Conservation (phyloP, 73 alveolate genomes). For the Diophrys appendiculata region DNA sequence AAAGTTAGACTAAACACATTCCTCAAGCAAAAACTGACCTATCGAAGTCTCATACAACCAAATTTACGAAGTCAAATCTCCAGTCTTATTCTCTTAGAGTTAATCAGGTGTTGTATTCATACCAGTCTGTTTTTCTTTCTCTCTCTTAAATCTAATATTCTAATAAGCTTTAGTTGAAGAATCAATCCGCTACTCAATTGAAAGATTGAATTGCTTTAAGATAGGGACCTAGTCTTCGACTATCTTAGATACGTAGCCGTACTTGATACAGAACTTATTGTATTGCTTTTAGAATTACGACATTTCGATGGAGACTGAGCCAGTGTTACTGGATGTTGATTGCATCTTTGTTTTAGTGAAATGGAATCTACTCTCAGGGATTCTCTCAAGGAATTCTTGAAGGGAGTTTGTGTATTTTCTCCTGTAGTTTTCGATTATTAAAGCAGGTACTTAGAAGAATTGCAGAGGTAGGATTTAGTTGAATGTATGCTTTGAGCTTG, state of each 20-base stretch:
- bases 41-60: neutral
- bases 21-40: neutral
- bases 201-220: neutral
- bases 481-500: neutral
- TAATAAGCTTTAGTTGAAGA: conserved; percentile 10
- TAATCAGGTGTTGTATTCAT: neutral
- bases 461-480: neutral
- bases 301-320: neutral
- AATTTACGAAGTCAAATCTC: neutral
- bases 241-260: neutral
- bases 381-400: neutral
- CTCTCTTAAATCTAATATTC: conserved; percentile 11
- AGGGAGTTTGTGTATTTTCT: conserved; percentile 9
- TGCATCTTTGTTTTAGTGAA: neutral
- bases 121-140: conserved; percentile 3
- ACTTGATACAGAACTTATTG: conserved; percentile 20
- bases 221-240: neutral
- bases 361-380: conserved; percentile 16
- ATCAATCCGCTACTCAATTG: conserved; percentile 3
- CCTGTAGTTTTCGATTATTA: neutral
- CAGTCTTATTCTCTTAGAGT: neutral
- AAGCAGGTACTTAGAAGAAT: conserved; percentile 1
- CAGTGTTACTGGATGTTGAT: neutral
- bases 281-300: neutral
- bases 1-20: conserved; percentile 15